Conservation (phyloP, 108 stramenopile genomes). For the Nitzschia palea region DNA sequence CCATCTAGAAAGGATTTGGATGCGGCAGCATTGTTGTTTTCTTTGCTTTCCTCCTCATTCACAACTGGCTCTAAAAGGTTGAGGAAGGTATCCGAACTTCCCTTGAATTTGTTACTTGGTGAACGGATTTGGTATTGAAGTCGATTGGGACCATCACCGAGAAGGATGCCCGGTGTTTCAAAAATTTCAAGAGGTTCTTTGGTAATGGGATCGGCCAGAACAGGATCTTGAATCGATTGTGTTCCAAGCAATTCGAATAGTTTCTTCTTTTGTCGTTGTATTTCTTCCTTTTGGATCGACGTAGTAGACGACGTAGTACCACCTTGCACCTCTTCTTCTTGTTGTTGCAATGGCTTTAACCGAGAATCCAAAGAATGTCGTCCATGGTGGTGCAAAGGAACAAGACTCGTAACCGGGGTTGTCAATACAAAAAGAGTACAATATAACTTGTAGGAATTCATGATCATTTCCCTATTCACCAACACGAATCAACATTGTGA, state of each 20-base stretch:
- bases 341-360: too few relatives aligned
- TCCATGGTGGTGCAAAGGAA: too few relatives aligned
- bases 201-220: slow-evolving; percentile 73
- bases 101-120: slow-evolving; percentile 40
- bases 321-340: too few relatives aligned
- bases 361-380: too few relatives aligned
- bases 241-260: slow-evolving; percentile 33
- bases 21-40: slow-evolving; percentile 10
- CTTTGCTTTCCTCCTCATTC: slow-evolving; percentile 9
- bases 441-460: too few relatives aligned
- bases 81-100: slow-evolving; percentile 63
- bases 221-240: slow-evolving; percentile 41
- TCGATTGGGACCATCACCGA: slow-evolving; percentile 6
- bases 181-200: slow-evolving; percentile 60
- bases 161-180: slow-evolving; percentile 10
- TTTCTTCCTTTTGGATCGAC: slow-evolving; percentile 3
- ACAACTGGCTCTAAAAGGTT: slow-evolving; percentile 62
- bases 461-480: too few relatives aligned
- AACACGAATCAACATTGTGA: too few relatives aligned
- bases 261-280: slow-evolving; percentile 28
- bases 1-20: slow-evolving; percentile 22
- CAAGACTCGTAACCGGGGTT: too few relatives aligned
- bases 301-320: too few relatives aligned
- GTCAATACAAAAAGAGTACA: too few relatives aligned
- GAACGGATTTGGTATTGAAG: slow-evolving; percentile 42